These are phyloP conservation scores for Diaporthe velutina DNA, from an alignment of 2,329 filamentous ascomycete species.

Conservation along the genomic window DNA sequence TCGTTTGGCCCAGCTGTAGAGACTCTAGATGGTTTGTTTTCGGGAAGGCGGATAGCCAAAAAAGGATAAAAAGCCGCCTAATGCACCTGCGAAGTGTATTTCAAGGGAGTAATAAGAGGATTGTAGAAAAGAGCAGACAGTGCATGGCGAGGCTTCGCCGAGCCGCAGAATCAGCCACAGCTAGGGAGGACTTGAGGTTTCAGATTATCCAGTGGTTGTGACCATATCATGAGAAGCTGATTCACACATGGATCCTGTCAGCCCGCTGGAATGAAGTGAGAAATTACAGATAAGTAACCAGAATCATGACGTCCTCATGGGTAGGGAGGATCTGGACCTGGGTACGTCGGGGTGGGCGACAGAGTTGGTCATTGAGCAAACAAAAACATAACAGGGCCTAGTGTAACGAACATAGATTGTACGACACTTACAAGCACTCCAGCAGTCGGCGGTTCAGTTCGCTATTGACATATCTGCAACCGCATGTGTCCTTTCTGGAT, in stretches of 20 bases:
- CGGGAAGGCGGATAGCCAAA: background rate
- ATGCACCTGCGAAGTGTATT: background rate
- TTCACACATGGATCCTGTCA: background rate
- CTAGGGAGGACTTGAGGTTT: conserved; percentile 29
- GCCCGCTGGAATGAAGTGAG: background rate
- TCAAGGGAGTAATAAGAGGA: background rate
- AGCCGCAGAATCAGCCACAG: background rate
- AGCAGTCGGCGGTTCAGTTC: background rate
- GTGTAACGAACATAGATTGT: background rate
- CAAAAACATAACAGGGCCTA: background rate
- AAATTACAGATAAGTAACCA: background rate
- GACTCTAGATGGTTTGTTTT: background rate
- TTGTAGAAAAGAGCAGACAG: background rate
- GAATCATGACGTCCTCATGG: background rate
- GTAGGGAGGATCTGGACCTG: background rate
- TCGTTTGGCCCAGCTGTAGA: background rate
- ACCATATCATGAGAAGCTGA: background rate
- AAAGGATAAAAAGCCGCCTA: background rate
- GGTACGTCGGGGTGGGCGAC: background rate
- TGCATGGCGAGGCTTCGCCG: background rate
- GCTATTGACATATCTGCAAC: background rate
- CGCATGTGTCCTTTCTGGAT: background rate
- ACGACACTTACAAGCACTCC: background rate
- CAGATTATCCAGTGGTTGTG: background rate
- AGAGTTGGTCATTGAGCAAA: background rate